Evolutionary conservation across 306 rosid genomes (phyloP).

Genomic region (Acacia crassicarpa): DNA sequence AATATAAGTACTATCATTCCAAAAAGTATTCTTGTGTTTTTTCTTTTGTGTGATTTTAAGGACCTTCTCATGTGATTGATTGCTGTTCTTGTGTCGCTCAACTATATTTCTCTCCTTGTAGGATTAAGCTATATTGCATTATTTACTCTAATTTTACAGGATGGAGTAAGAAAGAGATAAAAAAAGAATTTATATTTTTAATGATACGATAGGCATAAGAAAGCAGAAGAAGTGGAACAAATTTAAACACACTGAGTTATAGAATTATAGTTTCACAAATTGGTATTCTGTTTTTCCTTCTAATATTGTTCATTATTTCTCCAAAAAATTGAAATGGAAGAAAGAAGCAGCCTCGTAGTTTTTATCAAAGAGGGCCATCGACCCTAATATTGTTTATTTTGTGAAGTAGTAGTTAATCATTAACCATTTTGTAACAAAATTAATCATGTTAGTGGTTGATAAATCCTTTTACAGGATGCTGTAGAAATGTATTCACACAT

Average conservation of each 20-base stretch:
- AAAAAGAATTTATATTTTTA: background rate
- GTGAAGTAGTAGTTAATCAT: background rate
- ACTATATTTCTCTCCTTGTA: background rate
- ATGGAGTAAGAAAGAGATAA: background rate
- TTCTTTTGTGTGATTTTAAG: background rate
- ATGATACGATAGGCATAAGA: background rate
- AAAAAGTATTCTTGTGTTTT: background rate
- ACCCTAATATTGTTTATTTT: background rate
- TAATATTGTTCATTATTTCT: background rate
- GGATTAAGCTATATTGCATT: background rate
- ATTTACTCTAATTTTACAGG: background rate
- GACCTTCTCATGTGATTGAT: conserved; percentile 18
- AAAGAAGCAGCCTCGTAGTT: background rate
- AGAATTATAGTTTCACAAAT: background rate
- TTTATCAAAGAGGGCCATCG: background rate
- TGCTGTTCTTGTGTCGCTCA: background rate
- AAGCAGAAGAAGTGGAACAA: background rate
- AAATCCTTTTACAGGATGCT: background rate
- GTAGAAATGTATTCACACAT: background rate
- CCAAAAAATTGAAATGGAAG: background rate
- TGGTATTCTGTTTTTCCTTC: background rate
- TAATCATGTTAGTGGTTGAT: background rate
- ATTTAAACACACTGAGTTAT: background rate
- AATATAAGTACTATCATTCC: background rate
- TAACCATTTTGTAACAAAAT: conserved; percentile 1